Conservation (phyloP, 352 stramenopile species). For the Plasmopara halstedii region DNA sequence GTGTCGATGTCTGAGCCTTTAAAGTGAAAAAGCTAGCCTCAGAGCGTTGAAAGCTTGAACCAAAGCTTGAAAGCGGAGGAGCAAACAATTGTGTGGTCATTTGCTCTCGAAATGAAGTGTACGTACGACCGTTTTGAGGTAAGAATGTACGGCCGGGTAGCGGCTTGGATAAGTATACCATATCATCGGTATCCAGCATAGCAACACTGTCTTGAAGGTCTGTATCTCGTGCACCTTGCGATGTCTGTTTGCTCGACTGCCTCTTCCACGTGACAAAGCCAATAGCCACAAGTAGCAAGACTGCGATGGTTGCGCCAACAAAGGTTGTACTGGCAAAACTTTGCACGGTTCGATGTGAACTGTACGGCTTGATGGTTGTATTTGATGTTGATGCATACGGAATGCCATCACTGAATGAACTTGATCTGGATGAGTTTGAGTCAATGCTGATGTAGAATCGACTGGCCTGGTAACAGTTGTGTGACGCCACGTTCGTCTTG, state of each 20-base stretch:
- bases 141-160: constrained; percentile 10
- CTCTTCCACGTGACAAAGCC: constrained; percentile 15
- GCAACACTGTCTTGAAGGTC: constrained; percentile 20
- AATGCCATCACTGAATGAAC: not conserved
- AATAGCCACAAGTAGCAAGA: constrained; percentile 4
- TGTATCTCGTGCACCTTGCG: constrained; percentile 1
- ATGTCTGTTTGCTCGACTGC: constrained; percentile 8
- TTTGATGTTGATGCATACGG: constrained; percentile 3
- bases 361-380: constrained; percentile 3
- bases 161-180: constrained; percentile 18
- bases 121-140: constrained; percentile 17
- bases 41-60: constrained; percentile 11
- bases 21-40: too few relatives aligned
- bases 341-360: not conserved
- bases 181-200: constrained; percentile 22
- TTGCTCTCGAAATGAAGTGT: constrained; percentile 14
- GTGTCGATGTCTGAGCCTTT: too few relatives aligned
- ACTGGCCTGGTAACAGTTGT: constrained; percentile 17
- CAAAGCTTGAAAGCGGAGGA: constrained; percentile 18
- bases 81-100: constrained; percentile 8
- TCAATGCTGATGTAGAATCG: constrained; percentile 18
- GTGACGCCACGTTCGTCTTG: constrained; percentile 3
- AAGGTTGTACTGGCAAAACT: not conserved
- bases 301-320: constrained; percentile 1
- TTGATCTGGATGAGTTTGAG: not conserved